Evolutionary conservation across 345 rosid species (phyloP), one percentile per base, ranked within the genome.

Genomic region (Eucalyptus pumila): DNA sequence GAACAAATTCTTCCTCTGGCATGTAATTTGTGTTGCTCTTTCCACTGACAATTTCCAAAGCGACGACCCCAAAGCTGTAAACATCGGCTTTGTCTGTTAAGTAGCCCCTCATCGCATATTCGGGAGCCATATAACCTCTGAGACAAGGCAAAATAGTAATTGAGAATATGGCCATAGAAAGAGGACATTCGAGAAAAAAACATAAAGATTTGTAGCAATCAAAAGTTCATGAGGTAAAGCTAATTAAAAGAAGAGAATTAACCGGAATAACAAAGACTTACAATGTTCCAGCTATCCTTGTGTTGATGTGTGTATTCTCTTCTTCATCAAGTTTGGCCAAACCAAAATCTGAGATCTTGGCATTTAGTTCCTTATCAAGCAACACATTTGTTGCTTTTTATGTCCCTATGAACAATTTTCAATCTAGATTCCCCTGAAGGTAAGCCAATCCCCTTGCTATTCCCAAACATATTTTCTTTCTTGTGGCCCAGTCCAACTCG

Each of bases 91-190:
- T 97, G 90, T 96, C 97, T 7, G 99, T 97, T 93, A 97, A 93
- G 94, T 97, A 95, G 85, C 97, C 99, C 90, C 99, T 96, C 99
- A 96, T 96, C 50, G 98, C 99, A 90, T 97, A 96, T 92, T 96
- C 97, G 3, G 98, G 99, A 89, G 99, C 99, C 98, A 97, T 97
- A 89, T 96, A 97, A 58, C 99, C 99, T 94, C 99, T 96, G 90
- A 47, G 42, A 32, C 47, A 30, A 47, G 21, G 26, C 44, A 56
- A 90, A 56, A 32, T 9, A 87, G 11, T 34, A 11, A 30, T 48
- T 3, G 12, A 4, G 9, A 83, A 45, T 30, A 44, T 48, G 11
- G 16, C 32, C 7, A 44, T 83, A 6, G 48, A 44, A 9, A 4
- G 10, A 86, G 58, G 40, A 12, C 34, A 32, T 86, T 48, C 12